phyloP scores from a whole-genome alignment of 345 rosid genomes.

The Eucalyptus curtisii region DNA sequence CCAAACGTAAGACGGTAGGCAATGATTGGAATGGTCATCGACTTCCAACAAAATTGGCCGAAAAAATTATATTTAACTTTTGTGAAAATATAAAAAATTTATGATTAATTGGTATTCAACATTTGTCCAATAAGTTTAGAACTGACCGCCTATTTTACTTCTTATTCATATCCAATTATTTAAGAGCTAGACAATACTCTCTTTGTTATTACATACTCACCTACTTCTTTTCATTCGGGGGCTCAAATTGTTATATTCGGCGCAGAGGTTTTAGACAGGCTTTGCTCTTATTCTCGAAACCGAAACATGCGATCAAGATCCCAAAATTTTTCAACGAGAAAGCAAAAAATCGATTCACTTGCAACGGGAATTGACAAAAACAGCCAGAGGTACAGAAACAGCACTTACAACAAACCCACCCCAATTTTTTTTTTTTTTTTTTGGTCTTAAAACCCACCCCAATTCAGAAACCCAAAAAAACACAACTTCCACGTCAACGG shows the following conservation, averaged over 20 bases:
- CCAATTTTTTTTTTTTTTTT: neutral
- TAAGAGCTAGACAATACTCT: neutral
- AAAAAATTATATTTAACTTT: too few relatives aligned
- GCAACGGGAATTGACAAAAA: neutral
- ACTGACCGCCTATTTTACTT: accelerated
- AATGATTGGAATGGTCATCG: too few relatives aligned
- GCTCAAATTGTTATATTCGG: neutral
- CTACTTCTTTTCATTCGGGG: neutral
- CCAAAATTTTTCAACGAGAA: neutral
- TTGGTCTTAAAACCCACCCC: neutral
- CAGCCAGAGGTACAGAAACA: neutral
- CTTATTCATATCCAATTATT: neutral
- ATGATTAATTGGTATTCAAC: neutral
- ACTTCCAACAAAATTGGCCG: too few relatives aligned
- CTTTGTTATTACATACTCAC: neutral
- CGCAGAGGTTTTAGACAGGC: neutral
- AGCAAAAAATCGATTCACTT: neutral
- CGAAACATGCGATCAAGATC: neutral
- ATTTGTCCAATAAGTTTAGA: neutral
- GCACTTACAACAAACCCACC: neutral
- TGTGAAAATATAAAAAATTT: accelerated
- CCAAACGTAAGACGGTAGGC: too few relatives aligned
- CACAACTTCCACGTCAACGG: neutral
- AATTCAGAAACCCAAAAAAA: neutral
- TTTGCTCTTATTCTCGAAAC: neutral